Evolutionary conservation across 2,329 filamentous ascomycete genomes (phyloP).

Genomic region (Fusarium tanahbumbuense): DNA sequence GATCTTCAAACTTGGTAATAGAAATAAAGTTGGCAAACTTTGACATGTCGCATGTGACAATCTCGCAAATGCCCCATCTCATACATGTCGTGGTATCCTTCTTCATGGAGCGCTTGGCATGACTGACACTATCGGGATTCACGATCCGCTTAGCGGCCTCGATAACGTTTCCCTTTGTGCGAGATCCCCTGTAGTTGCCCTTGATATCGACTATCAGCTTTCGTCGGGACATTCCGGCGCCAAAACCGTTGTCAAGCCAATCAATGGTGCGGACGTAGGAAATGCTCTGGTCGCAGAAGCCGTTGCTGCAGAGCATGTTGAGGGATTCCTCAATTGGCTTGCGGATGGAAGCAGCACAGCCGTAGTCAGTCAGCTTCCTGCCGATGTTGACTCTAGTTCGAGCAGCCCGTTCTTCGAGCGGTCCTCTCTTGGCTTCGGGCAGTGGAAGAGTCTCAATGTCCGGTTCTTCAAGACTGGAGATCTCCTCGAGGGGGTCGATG

Average conservation of each 20-base stretch:
- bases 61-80: neutral
- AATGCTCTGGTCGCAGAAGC: neutral
- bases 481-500: neutral
- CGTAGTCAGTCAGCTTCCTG: neutral
- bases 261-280: neutral
- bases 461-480: neutral
- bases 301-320: neutral
- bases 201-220: neutral
- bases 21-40: neutral
- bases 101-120: neutral
- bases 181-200: neutral
- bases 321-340: neutral
- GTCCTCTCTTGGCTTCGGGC: neutral
- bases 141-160: neutral
- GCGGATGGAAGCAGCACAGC: neutral
- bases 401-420: accelerated
- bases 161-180: neutral
- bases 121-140: neutral
- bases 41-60: neutral
- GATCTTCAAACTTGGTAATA: neutral
- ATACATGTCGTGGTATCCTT: neutral
- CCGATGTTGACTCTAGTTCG: neutral
- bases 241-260: neutral
- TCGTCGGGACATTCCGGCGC: neutral
- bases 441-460: neutral